phyloP scores from a whole-genome alignment of 495 filamentous ascomycete species.

The Recurvomyces mirabilis region DNA sequence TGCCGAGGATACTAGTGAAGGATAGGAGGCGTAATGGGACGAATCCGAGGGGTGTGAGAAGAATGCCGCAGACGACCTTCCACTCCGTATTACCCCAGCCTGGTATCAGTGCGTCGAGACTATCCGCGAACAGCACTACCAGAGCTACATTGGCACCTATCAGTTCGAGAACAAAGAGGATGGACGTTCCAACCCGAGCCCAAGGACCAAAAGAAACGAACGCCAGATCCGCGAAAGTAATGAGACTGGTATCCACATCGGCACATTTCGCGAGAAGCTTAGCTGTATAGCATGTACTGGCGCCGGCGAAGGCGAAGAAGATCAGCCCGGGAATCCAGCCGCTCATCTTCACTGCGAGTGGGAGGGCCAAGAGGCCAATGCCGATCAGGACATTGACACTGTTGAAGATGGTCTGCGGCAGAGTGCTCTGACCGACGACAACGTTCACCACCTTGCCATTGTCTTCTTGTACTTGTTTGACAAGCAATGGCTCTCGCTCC shows the following conservation, averaged over 20 bases:
- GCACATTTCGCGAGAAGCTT: slow-evolving; percentile 79
- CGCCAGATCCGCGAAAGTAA: slow-evolving; percentile 88
- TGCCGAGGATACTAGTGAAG: slow-evolving; percentile 82
- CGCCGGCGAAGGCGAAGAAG: slow-evolving; percentile 62
- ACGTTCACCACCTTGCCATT: slow-evolving; percentile 75
- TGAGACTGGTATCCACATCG: slow-evolving; percentile 65
- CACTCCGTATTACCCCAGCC: slow-evolving; percentile 58
- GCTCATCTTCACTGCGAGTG: slow-evolving; percentile 77
- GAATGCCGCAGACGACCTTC: slow-evolving; percentile 76
- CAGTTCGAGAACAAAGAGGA: slow-evolving; percentile 82
- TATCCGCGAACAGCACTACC: slow-evolving; percentile 88
- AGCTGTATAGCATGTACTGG: slow-evolving; percentile 76
- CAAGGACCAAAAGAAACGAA: slow-evolving; percentile 82
- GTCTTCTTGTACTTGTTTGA: slow-evolving; percentile 74
- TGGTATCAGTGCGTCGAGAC: slow-evolving; percentile 67
- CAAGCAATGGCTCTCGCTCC: slow-evolving; percentile 65
- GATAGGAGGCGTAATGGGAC: slow-evolving; percentile 74
- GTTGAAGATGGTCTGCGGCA: slow-evolving; percentile 94
- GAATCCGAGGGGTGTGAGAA: slow-evolving; percentile 77
- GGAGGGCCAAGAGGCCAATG: slow-evolving; percentile 78
- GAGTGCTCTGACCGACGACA: slow-evolving; percentile 80
- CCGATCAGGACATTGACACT: slow-evolving; percentile 92
- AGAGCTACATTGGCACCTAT: slow-evolving; percentile 83
- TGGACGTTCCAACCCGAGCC: slow-evolving; percentile 66
- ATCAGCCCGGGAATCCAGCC: slow-evolving; percentile 80